Base-by-base conservation (phyloP, 1,284 basidiomycete species). In the Trichosporon ovoides region DNA sequence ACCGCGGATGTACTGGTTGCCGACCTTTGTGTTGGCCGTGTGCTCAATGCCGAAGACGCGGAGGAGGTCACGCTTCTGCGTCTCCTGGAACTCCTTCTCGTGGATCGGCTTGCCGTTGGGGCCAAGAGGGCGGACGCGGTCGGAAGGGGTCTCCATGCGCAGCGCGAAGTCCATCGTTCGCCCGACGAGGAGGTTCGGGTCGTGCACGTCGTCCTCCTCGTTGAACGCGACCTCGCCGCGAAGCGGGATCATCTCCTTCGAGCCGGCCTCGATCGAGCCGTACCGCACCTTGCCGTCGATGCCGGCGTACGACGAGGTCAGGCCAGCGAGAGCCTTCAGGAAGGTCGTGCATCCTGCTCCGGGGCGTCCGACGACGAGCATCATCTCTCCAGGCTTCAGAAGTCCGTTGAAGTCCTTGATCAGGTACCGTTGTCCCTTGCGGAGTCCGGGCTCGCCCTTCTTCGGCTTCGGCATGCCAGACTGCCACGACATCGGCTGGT, bases 11-110 rank as follows among this genome's bases (percentile, higher is more conserved):
- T 83, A 81, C 4, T 85, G 85, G 74, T 91, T 84, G 3, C 91
- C 91, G 20, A 92, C 51, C 64, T 65, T 58, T 1, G 52, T 43
- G 37, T 53, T 19, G 40, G 43, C 80, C 0, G 87, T 90, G 62
- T 88, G 87, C n/a, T 79, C 78, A 53, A 93, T 78, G 10, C 88
- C 87, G 66, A 91, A 87, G 19, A 88, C 81, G 14, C 85, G 86
- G 67, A 83, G 79, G 33, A 87, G 56, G 40, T 54, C 53, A 9
- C 20, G 14, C 52, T 50, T 56, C 14, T 51, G 50, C 51, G 53
- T 50, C 22, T 56, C 38, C 50, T 53, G 51, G 54, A 56, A 61
- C 16, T 34, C 56, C 37, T 53, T 53, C 14, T 34, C 80, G 2
- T 81, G 49, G 59, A 67, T 67, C 12, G 64, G 51, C 38, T 68